These are phyloP conservation scores for Phaffia tasmanica DNA, from an alignment of 768 basidiomycete species.

Conservation along the genomic window DNA sequence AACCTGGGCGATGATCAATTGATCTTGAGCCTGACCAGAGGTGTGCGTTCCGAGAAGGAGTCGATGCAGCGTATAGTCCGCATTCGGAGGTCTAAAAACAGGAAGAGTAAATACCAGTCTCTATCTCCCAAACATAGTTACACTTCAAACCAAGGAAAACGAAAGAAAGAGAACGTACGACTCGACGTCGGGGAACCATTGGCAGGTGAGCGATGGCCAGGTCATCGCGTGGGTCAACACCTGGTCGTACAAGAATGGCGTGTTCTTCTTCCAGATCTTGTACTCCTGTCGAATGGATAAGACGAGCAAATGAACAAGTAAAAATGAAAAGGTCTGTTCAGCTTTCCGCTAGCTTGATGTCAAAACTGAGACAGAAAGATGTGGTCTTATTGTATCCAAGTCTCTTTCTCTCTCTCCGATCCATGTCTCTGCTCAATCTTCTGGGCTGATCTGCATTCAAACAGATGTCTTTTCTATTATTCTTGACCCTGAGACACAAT, in stretches of 20 bases:
- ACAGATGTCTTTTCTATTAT: background rate
- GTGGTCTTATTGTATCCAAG: background rate
- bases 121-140: background rate
- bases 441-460: too few species aligned
- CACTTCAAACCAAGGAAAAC: background rate
- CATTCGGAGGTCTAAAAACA: constrained; percentile 56
- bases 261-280: constrained; percentile 48
- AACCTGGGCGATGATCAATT: constrained; percentile 89
- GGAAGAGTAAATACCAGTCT: background rate
- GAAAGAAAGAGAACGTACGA: constrained; percentile 47
- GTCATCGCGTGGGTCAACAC: constrained; percentile 95
- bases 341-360: background rate
- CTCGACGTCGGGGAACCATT: constrained; percentile 98
- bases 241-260: constrained; percentile 93
- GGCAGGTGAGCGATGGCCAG: constrained; percentile 95
- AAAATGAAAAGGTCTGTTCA: background rate
- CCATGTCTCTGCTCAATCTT: too few species aligned
- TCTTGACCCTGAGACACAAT: too few species aligned
- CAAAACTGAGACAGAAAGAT: background rate
- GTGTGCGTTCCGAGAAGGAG: constrained; percentile 96
- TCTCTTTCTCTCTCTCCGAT: background rate
- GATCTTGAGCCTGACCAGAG: constrained; percentile 83
- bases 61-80: constrained; percentile 83
- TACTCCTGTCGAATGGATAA: constrained; percentile 34
- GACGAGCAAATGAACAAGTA: constrained; percentile 2